Evolutionary conservation across 306 rosid genomes (phyloP), one percentile per base, ranked within the genome.

Genomic region (Rosa rugosa): DNA sequence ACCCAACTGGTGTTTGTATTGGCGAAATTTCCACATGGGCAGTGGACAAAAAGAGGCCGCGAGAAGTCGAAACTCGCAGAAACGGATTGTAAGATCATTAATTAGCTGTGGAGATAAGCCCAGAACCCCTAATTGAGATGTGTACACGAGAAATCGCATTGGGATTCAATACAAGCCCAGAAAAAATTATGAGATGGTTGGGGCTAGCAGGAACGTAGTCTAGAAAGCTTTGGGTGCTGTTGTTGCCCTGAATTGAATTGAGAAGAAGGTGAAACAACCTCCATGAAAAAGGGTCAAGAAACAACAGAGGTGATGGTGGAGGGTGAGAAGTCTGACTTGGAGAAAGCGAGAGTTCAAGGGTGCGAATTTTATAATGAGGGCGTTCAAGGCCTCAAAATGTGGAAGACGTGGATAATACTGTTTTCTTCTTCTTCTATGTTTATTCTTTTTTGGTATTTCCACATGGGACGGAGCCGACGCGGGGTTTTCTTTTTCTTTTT

Each of bases 391-490:
- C 97, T 89, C 91, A 89, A 77, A 85, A 74, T 65, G 40, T 11
- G 78, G 68, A 80, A 65, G 71, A 83, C 92, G 93, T 86, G 93
- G 96, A 87, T 90, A 80, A 80, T 77, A 54, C 31, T 3, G 16
- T n/a, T 3, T 76, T 62, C 22, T 42, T 51, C 4, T 73, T 11
- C 5, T 6, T 20, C 17, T 4, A 13, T n/a, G 4, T n/a, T 4
- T 54, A 36, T 60, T 25, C 0, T 17, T 18, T 17, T 53, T 18
- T 53, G 7, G 38, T 23, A 11, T 25, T 60, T 25, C 4, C 89
- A 79, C 91, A 78, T 85, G 84, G 93, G 88, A 87, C 89, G 87
- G 93, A 73, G 87, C 90, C 80, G 72, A 82, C 91, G 67, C 86
- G 90, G 36, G 46, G 57, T 3, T 25, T 54, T 25, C 18, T 0